A percentile compares a stretch with the other conserved stretches of the same genome.
Conservation (phyloP, 169 alveolate genomes). For the Cryptosporidium tyzzeri region DNA sequence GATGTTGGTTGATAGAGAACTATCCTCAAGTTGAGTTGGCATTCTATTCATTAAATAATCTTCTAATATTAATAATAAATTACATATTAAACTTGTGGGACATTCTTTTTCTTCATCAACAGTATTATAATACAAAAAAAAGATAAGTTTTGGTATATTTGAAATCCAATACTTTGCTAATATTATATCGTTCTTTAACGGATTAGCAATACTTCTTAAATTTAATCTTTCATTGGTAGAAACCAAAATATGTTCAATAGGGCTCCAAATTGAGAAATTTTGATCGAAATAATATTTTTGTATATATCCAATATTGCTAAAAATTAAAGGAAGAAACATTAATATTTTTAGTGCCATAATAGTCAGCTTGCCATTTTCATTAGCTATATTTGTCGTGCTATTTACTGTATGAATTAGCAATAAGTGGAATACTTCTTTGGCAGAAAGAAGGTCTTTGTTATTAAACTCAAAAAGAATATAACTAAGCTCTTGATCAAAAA, state of each 20-base stretch:
- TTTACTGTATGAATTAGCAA: background rate
- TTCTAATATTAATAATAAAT: slow-evolving; percentile 16
- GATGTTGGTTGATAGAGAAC: background rate
- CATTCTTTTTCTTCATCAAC: background rate
- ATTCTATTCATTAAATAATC: slow-evolving; percentile 10
- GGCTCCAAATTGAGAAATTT: slow-evolving; percentile 31
- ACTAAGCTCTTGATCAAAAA: background rate
- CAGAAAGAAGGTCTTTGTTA: background rate
- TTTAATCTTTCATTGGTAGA: slow-evolving; percentile 11
- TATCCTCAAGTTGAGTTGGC: background rate
- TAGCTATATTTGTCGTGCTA: background rate
- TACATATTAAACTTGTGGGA: slow-evolving; percentile 40
- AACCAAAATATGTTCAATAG: slow-evolving; percentile 24
- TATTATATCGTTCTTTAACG: slow-evolving; percentile 29
- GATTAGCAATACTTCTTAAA: background rate
- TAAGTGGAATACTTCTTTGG: slow-evolving; percentile 11
- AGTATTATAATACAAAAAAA: slow-evolving; percentile 10
- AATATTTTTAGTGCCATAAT: background rate
- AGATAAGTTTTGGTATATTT: slow-evolving; percentile 38
- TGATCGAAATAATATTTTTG: slow-evolving; percentile 14
- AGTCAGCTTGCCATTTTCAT: slow-evolving; percentile 20
- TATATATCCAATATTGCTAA: slow-evolving; percentile 20
- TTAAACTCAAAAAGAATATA: background rate
- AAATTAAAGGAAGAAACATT: slow-evolving; percentile 19
- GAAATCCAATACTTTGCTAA: slow-evolving; percentile 44